These are phyloP conservation scores for Mycena haematopus DNA, from an alignment of 768 basidiomycete species.

Conservation along the genomic window DNA sequence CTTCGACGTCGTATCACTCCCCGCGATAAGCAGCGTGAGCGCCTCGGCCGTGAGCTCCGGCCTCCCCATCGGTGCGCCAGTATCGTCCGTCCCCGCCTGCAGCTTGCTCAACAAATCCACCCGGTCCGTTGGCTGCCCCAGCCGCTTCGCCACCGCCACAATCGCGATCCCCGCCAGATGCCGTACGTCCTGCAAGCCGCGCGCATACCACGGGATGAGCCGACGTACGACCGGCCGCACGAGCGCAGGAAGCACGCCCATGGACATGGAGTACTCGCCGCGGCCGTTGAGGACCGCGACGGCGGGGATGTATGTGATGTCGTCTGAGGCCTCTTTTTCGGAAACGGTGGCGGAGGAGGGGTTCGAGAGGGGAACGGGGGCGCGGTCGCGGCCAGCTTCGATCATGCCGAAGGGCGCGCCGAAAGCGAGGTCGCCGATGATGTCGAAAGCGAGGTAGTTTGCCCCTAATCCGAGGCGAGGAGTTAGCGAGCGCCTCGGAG, in stretches of 20 bases:
- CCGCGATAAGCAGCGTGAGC: conserved; percentile 84
- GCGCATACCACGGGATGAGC: conserved; percentile 74
- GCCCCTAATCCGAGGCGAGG: conserved; percentile 43
- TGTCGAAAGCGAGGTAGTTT: conserved; percentile 66
- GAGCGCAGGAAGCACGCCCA: conserved; percentile 77
- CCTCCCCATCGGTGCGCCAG: conserved; percentile 81
- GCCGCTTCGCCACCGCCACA: conserved; percentile 78
- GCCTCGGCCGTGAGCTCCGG: conserved; percentile 91
- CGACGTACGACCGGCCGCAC: conserved; percentile 67
- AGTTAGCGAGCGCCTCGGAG: neutral
- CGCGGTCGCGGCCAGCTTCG: conserved; percentile 71
- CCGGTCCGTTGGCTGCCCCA: conserved; percentile 72
- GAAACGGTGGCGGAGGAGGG: conserved; percentile 64
- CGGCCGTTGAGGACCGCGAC: conserved; percentile 87
- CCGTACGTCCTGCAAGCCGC: conserved; percentile 69
- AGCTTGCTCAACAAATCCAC: conserved; percentile 85
- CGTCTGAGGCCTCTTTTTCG: conserved; percentile 46
- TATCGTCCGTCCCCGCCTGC: conserved; percentile 75
- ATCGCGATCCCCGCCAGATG: conserved; percentile 81
- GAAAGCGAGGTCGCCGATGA: conserved; percentile 88
- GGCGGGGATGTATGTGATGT: conserved; percentile 73
- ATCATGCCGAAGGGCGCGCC: conserved; percentile 93
- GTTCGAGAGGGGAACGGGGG: conserved; percentile 64
- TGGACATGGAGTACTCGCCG: conserved; percentile 85
- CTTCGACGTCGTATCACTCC: conserved; percentile 95